Base-by-base conservation (phyloP, 129 eudicot species). In the Flaveria ramosissima region DNA sequence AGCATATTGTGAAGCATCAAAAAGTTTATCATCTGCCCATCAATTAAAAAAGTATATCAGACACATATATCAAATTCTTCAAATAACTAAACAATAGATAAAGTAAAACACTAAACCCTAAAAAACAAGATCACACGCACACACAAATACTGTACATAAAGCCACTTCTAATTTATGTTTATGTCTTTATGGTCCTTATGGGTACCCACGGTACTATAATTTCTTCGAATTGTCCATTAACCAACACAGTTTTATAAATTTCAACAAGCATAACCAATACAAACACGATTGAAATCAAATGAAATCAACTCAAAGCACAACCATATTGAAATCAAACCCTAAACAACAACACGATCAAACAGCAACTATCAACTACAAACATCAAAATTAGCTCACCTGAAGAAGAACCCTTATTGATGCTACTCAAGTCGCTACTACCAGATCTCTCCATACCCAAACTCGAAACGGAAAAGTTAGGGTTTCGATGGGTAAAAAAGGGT, bases 1-100 rank as follows among this genome's bases (percentile, higher is more conserved):
- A 5, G 92, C 90, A 71, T 88, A 89, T 42, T 89, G 96, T 9
- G 93, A 88, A 60, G 93, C 96, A 86, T 90, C 93, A 81, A 89
- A 92, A 32, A 81, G 79, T 42, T 83, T 83, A 48, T 78, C 76
- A 64, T 79, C 96, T 88, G 96, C 85, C 68, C 46, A 32, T 48
- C 63, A 74, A 70, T 47, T 50, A 62, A 24, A 30, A 5, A 46
- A 74, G 13, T 0, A 0, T 30, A 73, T 78, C 71, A 77, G 47
- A 7, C 63, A 79, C 61, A 39, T 2, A 45, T 46, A 59, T 17
- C 47, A 78, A 74, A 15, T 8, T 42, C 70, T 41, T 41, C 10
- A 71, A 19, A 36, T 56, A 80, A 64, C 36, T 42, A 68, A 45
- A 30, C 36, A 3, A 30, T 30, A 30, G 36, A 30, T 30, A 30